Evolutionary conservation across 805 yeast genomes (phyloP).

Genomic region (Ogataea chonburiensis): DNA sequence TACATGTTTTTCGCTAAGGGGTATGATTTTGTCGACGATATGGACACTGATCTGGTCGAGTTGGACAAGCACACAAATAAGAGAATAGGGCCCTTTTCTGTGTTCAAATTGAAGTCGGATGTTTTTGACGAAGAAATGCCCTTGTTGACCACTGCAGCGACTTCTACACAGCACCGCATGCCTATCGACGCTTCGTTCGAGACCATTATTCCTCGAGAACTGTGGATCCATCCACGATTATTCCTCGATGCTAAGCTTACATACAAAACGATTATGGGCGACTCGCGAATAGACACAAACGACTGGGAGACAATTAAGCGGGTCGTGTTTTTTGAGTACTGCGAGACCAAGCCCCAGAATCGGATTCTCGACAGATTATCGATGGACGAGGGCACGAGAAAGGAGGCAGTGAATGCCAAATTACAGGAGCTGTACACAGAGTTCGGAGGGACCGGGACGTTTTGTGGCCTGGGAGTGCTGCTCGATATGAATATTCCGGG

Average conservation of each 20-base stretch:
- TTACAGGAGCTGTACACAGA: slow-evolving; percentile 20
- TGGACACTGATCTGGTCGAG: slow-evolving; percentile 38
- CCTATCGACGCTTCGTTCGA: slow-evolving; percentile 1
- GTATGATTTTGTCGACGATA: slow-evolving; percentile 40
- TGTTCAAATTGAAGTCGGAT: slow-evolving; percentile 7
- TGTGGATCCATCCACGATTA: slow-evolving; percentile 37
- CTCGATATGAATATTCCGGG: slow-evolving; percentile 21
- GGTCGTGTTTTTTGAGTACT: slow-evolving; percentile 32
- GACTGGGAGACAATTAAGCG: slow-evolving; percentile 24
- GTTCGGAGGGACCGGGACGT: slow-evolving; percentile 14
- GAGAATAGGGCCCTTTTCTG: slow-evolving; percentile 37
- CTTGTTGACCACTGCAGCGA: neutral
- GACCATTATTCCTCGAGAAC: slow-evolving; percentile 24
- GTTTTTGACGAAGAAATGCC: neutral
- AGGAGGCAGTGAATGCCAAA: slow-evolving; percentile 3
- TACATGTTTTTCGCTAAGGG: slow-evolving; percentile 41
- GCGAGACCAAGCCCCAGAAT: slow-evolving; percentile 15
- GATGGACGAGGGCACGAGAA: slow-evolving; percentile 3
- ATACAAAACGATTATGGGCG: slow-evolving; percentile 27
- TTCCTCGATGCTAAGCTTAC: slow-evolving; percentile 33
- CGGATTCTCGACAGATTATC: slow-evolving; percentile 27
- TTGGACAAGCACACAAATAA: slow-evolving; percentile 20
- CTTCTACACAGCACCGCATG: no score
- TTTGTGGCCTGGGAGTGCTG: slow-evolving; percentile 19
- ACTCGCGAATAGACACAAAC: slow-evolving; percentile 20